Percentiles rank a stretch among this genome's conserved stretches.
Evolutionary conservation across 352 stramenopile species (phyloP).

Genomic region (Aphanomyces stellatus): DNA sequence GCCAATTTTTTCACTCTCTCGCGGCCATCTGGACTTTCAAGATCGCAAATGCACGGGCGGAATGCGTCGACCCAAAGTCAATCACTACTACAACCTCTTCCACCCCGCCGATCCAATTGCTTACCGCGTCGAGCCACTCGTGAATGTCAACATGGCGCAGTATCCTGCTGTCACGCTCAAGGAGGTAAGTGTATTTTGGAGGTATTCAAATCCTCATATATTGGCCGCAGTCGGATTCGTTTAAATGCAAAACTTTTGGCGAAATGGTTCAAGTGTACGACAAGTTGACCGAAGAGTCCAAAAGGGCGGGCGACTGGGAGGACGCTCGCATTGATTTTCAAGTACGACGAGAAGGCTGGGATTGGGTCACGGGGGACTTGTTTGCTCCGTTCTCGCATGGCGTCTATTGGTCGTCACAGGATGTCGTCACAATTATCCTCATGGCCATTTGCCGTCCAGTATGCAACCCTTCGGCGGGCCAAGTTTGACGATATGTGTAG

Average conservation of each 20-base stretch:
- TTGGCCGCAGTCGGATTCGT: too few relatives aligned
- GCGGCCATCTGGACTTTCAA: conserved; percentile 84
- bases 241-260: neutral
- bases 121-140: conserved; percentile 85
- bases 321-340: too few relatives aligned
- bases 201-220: too few relatives aligned
- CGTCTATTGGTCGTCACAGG: conserved; percentile 83
- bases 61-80: conserved; percentile 71
- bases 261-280: too few relatives aligned
- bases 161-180: too few relatives aligned
- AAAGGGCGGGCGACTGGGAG: too few relatives aligned
- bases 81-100: conserved; percentile 92
- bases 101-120: conserved; percentile 91
- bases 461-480: too few relatives aligned
- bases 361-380: conserved; percentile 72
- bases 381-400: conserved; percentile 75
- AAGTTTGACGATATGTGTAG: too few relatives aligned
- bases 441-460: conserved; percentile 79
- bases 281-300: too few relatives aligned
- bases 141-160: neutral
- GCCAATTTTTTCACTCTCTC: conserved; percentile 87
- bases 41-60: conserved; percentile 24
- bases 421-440: conserved; percentile 74
- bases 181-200: too few relatives aligned
- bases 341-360: conserved; percentile 62